Evolutionary conservation across 768 basidiomycete genomes (phyloP).

Genomic region (Leccinum uliginosum): DNA sequence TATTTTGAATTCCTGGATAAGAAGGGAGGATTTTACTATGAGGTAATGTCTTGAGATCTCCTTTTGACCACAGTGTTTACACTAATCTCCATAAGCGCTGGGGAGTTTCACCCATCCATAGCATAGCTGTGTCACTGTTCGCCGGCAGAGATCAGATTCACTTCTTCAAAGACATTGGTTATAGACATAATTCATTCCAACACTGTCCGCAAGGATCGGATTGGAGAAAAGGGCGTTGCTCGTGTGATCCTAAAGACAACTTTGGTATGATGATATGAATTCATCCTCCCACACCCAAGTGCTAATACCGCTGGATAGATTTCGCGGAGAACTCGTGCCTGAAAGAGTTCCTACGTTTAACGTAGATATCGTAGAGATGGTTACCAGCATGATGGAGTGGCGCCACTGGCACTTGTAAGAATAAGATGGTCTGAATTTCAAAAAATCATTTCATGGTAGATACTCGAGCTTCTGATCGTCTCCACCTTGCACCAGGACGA

Average conservation of each 20-base stretch:
- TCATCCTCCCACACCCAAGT: background rate
- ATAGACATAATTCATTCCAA: slow-evolving; percentile 91
- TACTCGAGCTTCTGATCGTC: too few relatives aligned
- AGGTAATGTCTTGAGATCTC: slow-evolving; percentile 38
- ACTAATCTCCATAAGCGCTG: slow-evolving; percentile 50
- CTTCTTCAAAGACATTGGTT: slow-evolving; percentile 94
- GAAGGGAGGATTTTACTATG: slow-evolving; percentile 86
- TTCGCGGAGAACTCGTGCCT: slow-evolving; percentile 29
- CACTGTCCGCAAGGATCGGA: slow-evolving; percentile 77
- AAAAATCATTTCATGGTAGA: too few relatives aligned
- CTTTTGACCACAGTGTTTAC: slow-evolving; percentile 1
- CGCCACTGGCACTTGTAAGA: background rate
- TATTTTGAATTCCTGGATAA: slow-evolving; percentile 82
- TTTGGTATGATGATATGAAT: slow-evolving; percentile 50
- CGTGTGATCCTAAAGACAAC: slow-evolving; percentile 72
- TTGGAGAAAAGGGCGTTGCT: slow-evolving; percentile 78
- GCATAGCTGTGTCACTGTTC: slow-evolving; percentile 87
- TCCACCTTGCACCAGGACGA: too few relatives aligned
- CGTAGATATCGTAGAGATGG: slow-evolving; percentile 20
- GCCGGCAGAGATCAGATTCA: slow-evolving; percentile 87
- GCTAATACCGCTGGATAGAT: slow-evolving; percentile 18
- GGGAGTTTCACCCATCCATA: slow-evolving; percentile 92
- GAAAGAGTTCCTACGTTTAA: slow-evolving; percentile 26
- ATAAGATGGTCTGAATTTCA: background rate
- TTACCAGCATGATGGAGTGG: background rate